A percentile compares a stretch with the other conserved stretches of the same genome.
Evolutionary conservation across 768 basidiomycete genomes (phyloP).

Genomic region (Rhizopogon vulgaris): DNA sequence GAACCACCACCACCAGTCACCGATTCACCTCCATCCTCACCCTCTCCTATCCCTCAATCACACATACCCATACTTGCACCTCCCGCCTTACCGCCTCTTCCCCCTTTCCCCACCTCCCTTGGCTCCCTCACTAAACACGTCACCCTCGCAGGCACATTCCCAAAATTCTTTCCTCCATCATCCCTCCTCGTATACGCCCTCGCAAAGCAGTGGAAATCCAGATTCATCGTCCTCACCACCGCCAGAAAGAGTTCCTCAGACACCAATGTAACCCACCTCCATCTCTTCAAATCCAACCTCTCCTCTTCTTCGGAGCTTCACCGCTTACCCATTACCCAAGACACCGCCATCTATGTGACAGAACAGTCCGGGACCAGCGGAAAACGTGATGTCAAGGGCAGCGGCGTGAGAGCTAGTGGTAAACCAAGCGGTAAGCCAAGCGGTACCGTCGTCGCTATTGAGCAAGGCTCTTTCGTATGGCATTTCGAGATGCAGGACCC

Average conservation of each 20-base stretch:
- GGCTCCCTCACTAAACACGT: constrained; percentile 45
- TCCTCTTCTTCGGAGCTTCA: constrained; percentile 66
- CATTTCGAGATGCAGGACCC: constrained; percentile 59
- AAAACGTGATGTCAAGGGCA: constrained; percentile 2
- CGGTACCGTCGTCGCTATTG: constrained; percentile 9
- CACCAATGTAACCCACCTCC: constrained; percentile 44
- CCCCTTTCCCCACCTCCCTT: constrained; percentile 58
- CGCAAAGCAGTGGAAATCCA: constrained; percentile 65
- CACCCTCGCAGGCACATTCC: constrained; percentile 47
- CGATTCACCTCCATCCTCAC: constrained; percentile 15
- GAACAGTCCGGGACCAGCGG: neutral
- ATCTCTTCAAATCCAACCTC: constrained; percentile 61
- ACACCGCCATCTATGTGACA: constrained; percentile 63
- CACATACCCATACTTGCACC: constrained; percentile 16
- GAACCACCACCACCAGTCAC: constrained; percentile 9
- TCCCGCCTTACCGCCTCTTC: constrained; percentile 24
- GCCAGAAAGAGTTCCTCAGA: constrained; percentile 13
- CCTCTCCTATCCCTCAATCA: constrained; percentile 6
- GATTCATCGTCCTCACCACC: constrained; percentile 55
- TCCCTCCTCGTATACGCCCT: constrained; percentile 69
- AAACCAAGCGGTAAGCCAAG: neutral
- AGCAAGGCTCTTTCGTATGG: constrained; percentile 58
- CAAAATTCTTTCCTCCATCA: constrained; percentile 63
- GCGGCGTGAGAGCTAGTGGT: neutral
- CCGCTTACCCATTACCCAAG: constrained; percentile 68